phyloP scores from a whole-genome alignment of 805 yeast species.

The Kodamaea nitidulidarum region DNA sequence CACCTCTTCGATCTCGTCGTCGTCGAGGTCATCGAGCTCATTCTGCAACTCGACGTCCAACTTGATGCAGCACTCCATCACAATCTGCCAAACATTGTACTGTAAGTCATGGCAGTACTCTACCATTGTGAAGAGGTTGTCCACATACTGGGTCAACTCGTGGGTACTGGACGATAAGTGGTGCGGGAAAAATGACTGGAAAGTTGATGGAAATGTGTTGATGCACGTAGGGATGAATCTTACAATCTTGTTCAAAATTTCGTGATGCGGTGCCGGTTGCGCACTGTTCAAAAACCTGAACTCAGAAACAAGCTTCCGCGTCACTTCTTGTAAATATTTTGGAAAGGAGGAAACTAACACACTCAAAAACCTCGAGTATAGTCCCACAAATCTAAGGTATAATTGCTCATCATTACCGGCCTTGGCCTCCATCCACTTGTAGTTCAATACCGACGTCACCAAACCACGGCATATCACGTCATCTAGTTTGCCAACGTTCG shows the following conservation, averaged over 20 bases:
- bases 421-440: conserved; percentile 54
- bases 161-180: conserved; percentile 54
- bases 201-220: conserved; percentile 52
- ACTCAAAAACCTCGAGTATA: conserved; percentile 67
- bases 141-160: conserved; percentile 58
- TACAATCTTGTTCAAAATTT: conserved; percentile 58
- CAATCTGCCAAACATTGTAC: conserved; percentile 70
- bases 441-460: conserved; percentile 57
- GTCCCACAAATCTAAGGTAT: conserved; percentile 36
- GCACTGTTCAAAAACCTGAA: conserved; percentile 32
- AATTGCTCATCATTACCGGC: conserved; percentile 11
- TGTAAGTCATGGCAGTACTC: conserved; percentile 75
- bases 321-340: conserved; percentile 86
- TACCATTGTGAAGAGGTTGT: conserved; percentile 56
- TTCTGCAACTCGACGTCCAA: conserved; percentile 90
- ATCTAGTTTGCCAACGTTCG: conserved; percentile 67
- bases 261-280: conserved; percentile 44
- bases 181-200: conserved; percentile 72
- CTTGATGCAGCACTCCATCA: conserved; percentile 76
- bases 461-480: conserved; percentile 48
- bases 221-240: conserved; percentile 79
- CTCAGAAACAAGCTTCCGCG: conserved; percentile 59
- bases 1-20: conserved; percentile 53
- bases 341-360: conserved; percentile 84
- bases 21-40: conserved; percentile 80